Conservation (phyloP, 805 yeast genomes). For the Pichia rugopelliculosa region DNA sequence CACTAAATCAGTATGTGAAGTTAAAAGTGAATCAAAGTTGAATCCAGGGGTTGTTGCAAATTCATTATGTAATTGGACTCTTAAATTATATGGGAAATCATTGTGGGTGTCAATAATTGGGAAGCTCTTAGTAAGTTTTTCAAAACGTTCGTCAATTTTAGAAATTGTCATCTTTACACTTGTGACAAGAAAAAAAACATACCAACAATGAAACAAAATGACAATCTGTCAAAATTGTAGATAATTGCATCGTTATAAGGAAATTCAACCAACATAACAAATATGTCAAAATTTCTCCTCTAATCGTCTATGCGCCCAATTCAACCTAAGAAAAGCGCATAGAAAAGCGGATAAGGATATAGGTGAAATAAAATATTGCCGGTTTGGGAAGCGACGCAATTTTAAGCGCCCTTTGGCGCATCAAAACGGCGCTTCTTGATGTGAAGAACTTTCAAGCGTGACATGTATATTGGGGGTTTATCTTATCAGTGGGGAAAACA, state of each 20-base stretch:
- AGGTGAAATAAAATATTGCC: neutral
- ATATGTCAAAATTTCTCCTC: neutral
- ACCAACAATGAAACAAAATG: neutral
- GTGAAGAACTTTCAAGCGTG: no score
- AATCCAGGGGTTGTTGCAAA: slow-evolving; percentile 19
- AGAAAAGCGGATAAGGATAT: neutral
- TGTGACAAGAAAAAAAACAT: neutral
- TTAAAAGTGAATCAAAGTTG: slow-evolving; percentile 33
- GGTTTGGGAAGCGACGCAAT: neutral
- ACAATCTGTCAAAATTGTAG: neutral
- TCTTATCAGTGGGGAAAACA: no score
- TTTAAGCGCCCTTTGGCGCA: neutral
- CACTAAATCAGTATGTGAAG: slow-evolving; percentile 39
- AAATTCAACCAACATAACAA: no score
- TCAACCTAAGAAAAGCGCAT: neutral
- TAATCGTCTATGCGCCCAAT: neutral
- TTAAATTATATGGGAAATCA: slow-evolving; percentile 41
- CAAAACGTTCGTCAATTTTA: slow-evolving; percentile 15
- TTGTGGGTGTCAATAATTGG: slow-evolving; percentile 48
- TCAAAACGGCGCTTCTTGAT: neutral
- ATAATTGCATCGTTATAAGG: neutral
- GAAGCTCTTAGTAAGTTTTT: slow-evolving; percentile 11
- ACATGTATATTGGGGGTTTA: no score
- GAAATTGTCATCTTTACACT: slow-evolving; percentile 7
- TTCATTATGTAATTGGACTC: slow-evolving; percentile 35